Evolutionary conservation across 2,329 filamentous ascomycete genomes (phyloP).

Genomic region (Talaromyces atroroseus): DNA sequence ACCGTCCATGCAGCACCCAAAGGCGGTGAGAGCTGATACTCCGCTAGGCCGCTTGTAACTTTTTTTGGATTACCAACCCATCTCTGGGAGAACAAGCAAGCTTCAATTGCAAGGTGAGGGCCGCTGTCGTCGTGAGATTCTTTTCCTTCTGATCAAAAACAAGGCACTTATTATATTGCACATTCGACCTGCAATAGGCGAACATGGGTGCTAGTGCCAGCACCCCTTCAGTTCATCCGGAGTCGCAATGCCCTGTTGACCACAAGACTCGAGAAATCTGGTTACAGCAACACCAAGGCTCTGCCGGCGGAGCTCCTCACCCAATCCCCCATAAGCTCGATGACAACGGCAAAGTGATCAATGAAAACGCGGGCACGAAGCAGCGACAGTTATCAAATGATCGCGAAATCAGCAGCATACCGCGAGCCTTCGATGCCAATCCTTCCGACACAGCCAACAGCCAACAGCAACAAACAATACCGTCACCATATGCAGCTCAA

Average conservation of each 20-base stretch:
- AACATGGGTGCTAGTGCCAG: slow-evolving; percentile 36
- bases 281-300: slow-evolving; percentile 54
- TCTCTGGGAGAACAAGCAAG: background rate
- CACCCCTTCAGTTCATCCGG: slow-evolving; percentile 22
- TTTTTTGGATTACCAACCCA: background rate
- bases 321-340: slow-evolving; percentile 23
- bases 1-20: background rate
- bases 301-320: slow-evolving; percentile 31
- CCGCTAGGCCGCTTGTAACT: background rate
- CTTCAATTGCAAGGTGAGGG: background rate
- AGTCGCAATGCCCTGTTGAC: slow-evolving; percentile 73
- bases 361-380: slow-evolving; percentile 23
- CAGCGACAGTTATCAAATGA: slow-evolving; percentile 54
- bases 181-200: background rate
- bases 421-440: slow-evolving; percentile 48
- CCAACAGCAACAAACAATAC: slow-evolving; percentile 12
- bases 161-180: background rate
- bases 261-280: slow-evolving; percentile 82
- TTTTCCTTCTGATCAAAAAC: background rate
- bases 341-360: slow-evolving; percentile 17
- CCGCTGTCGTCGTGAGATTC: background rate
- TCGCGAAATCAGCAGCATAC: slow-evolving; percentile 75
- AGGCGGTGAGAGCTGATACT: background rate
- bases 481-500: slow-evolving; percentile 19
- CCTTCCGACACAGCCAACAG: slow-evolving; percentile 16